A percentile compares a stretch with the other conserved stretches of the same genome.
Conservation (phyloP, 192 early-diverging fungal species). For the Funneliformis geosporum region DNA sequence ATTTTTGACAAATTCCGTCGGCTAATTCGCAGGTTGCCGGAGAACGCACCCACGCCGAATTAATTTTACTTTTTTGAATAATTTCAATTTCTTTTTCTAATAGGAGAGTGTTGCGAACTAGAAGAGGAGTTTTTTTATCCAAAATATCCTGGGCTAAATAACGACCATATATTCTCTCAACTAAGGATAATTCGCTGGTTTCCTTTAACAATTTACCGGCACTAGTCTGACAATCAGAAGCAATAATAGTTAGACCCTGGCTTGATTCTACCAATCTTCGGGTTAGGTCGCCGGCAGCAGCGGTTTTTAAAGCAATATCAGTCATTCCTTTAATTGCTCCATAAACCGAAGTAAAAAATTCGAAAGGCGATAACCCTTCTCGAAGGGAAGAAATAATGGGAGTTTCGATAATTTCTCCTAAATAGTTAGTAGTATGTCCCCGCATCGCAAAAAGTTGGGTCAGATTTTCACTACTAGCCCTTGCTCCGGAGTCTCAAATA, state of each 20-base stretch:
- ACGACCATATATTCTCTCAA: background rate
- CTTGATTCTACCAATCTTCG: background rate
- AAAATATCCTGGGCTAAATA: slow-evolving; percentile 16
- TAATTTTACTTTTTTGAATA: slow-evolving; percentile 4
- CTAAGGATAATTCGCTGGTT: background rate
- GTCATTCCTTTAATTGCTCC: slow-evolving; percentile 23
- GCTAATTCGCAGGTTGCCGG: background rate
- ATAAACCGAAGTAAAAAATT: slow-evolving; percentile 28
- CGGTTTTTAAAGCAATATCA: slow-evolving; percentile 18
- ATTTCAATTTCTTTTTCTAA: background rate
- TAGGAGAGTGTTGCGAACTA: background rate
- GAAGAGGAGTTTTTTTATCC: background rate
- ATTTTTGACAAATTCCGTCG: slow-evolving; percentile 11
- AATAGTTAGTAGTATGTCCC: slow-evolving; percentile 6
- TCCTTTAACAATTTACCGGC: background rate
- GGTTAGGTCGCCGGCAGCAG: slow-evolving; percentile 3
- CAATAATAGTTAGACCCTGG: background rate
- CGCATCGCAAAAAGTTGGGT: slow-evolving; percentile 20
- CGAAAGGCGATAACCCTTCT: slow-evolving; percentile 10
- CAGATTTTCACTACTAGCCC: slow-evolving; percentile 15
- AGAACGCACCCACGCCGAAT: background rate
- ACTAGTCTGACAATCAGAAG: background rate
- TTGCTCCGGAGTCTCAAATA: slow-evolving; percentile 16
- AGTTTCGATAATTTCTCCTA: slow-evolving; percentile 26
- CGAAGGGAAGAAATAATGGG: slow-evolving; percentile 17